Conservation (phyloP, 495 filamentous ascomycete species). For the Hypoxylon subgilvum region DNA sequence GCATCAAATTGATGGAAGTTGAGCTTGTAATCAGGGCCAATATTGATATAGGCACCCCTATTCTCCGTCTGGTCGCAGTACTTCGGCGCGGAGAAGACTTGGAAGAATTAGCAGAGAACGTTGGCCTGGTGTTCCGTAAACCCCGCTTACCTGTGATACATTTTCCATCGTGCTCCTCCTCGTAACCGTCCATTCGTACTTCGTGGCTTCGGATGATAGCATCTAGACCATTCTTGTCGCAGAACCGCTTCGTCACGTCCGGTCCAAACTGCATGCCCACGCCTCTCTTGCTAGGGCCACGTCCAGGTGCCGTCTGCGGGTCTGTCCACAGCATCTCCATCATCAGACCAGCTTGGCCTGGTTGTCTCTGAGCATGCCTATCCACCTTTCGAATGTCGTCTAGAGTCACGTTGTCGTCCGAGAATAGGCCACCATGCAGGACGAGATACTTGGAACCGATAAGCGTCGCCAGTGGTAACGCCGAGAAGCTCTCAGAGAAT, state of each 20-base stretch:
- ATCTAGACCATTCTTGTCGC: conserved; percentile 90
- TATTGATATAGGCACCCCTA: conserved; percentile 98
- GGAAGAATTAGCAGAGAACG: conserved; percentile 30
- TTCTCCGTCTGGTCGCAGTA: conserved; percentile 99
- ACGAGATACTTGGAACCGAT: conserved; percentile 92
- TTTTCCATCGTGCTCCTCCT: conserved; percentile 93
- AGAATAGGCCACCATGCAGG: conserved; percentile 95
- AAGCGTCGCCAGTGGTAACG: conserved; percentile 88
- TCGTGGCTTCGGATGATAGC: conserved; percentile 97
- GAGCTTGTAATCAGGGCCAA: conserved; percentile 89
- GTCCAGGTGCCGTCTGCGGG: conserved; percentile 81
- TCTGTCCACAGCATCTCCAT: conserved; percentile 99
- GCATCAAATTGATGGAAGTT: conserved; percentile 92
- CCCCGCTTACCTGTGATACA: conserved; percentile 82
- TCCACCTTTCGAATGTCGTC: conserved; percentile 94
- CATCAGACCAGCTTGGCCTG: conserved; percentile 95
- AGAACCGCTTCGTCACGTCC: conserved; percentile 96
- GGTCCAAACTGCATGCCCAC: conserved; percentile 97
- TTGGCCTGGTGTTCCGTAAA: background rate
- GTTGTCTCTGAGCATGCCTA: conserved; percentile 89
- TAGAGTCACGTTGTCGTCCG: conserved; percentile 89
- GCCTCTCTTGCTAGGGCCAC: conserved; percentile 94
- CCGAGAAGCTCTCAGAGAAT: conserved; percentile 98
- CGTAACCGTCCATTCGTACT: conserved; percentile 96
- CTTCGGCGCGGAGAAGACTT: conserved; percentile 94